These are phyloP conservation scores for Aureobasidium sp. DNA, from an alignment of 2,329 filamentous ascomycete genomes.

Conservation along the genomic window DNA sequence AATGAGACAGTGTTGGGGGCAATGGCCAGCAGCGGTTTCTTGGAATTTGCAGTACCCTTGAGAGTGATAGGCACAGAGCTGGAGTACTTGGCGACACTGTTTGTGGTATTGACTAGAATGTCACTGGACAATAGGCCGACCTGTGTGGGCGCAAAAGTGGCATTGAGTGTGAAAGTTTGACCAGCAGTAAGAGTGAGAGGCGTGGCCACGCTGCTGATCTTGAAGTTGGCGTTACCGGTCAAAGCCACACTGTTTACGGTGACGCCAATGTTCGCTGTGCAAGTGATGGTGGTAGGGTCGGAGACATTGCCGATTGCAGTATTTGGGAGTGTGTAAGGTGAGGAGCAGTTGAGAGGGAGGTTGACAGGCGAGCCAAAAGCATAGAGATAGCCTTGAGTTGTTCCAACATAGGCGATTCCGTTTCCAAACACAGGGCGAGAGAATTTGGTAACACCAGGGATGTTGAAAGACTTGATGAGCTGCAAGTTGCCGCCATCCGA, in stretches of 20 bases:
- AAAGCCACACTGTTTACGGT: constrained; percentile 37
- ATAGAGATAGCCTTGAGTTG: constrained; percentile 46
- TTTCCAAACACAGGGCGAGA: constrained; percentile 53
- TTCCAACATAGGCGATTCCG: constrained; percentile 49
- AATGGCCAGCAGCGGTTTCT: constrained; percentile 40
- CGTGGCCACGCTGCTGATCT: constrained; percentile 26
- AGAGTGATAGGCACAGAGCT: constrained; percentile 42
- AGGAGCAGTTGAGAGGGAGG: constrained; percentile 48
- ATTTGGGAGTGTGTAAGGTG: constrained; percentile 42
- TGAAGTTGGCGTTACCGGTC: constrained; percentile 35
- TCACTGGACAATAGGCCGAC: constrained; percentile 46
- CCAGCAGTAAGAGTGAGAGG: constrained; percentile 33
- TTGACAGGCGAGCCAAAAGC: constrained; percentile 52
- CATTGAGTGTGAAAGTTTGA: constrained; percentile 30
- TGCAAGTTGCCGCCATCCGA: constrained; percentile 34
- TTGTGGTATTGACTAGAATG: constrained; percentile 44
- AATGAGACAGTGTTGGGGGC: constrained; percentile 46
- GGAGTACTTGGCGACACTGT: constrained; percentile 41
- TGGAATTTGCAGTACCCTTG: constrained; percentile 44
- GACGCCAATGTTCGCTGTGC: constrained; percentile 41
- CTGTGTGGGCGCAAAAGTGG: constrained; percentile 41
- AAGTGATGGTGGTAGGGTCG: constrained; percentile 35
- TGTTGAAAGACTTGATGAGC: constrained; percentile 45
- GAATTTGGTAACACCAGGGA: constrained; percentile 50
- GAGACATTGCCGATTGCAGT: constrained; percentile 36